Conservation (phyloP, 257 asterid genomes). For the Capsicum pubescens region DNA sequence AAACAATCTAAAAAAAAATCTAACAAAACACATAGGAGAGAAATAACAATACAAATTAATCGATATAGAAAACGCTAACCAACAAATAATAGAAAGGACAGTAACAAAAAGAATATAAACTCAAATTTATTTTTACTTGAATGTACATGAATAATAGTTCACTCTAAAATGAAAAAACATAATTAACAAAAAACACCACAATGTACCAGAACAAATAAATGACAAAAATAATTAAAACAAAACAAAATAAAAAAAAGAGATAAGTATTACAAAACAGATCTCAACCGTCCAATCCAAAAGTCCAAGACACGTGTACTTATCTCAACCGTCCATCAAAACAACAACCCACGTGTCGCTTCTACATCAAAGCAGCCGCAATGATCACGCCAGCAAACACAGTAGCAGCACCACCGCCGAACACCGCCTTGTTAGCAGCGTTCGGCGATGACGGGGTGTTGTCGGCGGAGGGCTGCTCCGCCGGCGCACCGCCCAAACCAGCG, state of each 20-base stretch:
- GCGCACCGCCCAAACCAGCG: constrained; percentile 12
- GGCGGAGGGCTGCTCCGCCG: constrained; percentile 39
- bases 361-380: constrained; percentile 65
- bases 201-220: constrained; percentile 14
- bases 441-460: constrained; percentile 47
- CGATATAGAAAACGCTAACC: too few relatives aligned
- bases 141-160: constrained; percentile 27
- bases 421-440: constrained; percentile 52
- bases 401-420: constrained; percentile 54
- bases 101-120: not conserved
- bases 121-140: not conserved
- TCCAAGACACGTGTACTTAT: too few relatives aligned
- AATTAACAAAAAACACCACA: constrained; percentile 8
- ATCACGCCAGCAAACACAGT: constrained; percentile 60
- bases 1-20: too few relatives aligned
- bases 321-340: too few relatives aligned
- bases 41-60: too few relatives aligned
- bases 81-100: too few relatives aligned
- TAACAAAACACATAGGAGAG: too few relatives aligned
- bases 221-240: constrained; percentile 12
- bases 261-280: constrained; percentile 42
- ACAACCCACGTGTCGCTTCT: constrained; percentile 36
- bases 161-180: not conserved
- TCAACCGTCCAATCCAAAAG: not conserved
- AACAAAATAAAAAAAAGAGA: not conserved